Percentiles rank a stretch among this genome's conserved stretches.
Evolutionary conservation across 139 green algal species (phyloP).

Genomic region (Volvox reticuliferus): DNA sequence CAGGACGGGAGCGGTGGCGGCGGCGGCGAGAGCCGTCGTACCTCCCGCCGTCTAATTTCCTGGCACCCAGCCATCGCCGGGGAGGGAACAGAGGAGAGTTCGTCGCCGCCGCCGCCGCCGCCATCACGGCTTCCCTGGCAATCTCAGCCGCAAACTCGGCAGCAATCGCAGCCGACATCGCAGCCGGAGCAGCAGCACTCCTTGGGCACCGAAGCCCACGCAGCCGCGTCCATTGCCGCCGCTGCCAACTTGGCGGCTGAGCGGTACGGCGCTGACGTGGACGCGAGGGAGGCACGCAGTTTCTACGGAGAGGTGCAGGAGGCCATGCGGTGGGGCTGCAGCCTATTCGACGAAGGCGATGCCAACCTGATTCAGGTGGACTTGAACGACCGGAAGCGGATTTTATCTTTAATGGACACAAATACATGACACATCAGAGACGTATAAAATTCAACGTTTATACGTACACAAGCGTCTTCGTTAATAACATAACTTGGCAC

Average conservation of each 20-base stretch:
- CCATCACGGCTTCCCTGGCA: not conserved
- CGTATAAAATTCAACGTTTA: too few relatives aligned
- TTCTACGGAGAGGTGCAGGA: conserved; percentile 45
- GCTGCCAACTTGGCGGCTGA: conserved; percentile 8
- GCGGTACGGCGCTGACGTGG: conserved; percentile 1
- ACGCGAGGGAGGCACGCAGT: not conserved
- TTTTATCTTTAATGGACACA: too few relatives aligned
- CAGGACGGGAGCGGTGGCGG: not conserved
- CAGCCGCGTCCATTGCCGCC: not conserved
- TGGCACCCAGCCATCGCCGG: not conserved
- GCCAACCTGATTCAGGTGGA: conserved; percentile 35
- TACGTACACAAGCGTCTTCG: too few relatives aligned
- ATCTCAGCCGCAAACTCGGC: not conserved
- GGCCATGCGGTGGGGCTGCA: conserved; percentile 19
- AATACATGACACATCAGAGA: too few relatives aligned
- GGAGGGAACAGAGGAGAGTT: not conserved
- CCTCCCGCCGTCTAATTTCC: not conserved
- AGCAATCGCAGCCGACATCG: not conserved
- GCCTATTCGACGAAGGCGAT: conserved; percentile 51
- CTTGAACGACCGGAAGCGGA: too few relatives aligned
- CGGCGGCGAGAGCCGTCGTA: not conserved
- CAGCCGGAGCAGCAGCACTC: not conserved
- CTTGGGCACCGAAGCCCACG: not conserved
- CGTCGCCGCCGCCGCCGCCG: not conserved
- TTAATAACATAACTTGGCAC: too few relatives aligned